Evolutionary conservation across 176 grass and related monocot genomes (phyloP), one percentile per base, ranked within the genome.

Genomic region (Phragmites australis): DNA sequence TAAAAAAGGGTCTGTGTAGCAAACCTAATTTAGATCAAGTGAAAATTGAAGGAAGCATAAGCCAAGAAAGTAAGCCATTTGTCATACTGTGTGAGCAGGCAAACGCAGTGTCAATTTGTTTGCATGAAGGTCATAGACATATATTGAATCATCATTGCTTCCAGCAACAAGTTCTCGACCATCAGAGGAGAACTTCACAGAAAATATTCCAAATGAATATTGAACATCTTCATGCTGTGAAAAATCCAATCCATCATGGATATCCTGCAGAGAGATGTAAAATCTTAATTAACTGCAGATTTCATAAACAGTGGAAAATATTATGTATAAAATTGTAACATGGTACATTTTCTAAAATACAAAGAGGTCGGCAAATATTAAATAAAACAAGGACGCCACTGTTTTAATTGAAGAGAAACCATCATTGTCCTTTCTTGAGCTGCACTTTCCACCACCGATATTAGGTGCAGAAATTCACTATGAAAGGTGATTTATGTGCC

Each of bases 131-230:
- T 97, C 91, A 63, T 89, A 97, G 49, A 97, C 81, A 91, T 93
- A 97, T 80, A 97, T 87, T 18, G 94, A 93, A 49, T 87, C 45
- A 32, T 91, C 89, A 46, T 85, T 97, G 75, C 81, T 89, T 41
- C 94, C 94, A 76, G 91, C 94, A 60, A 97, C 68, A 81, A 97
- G 81, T 66, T 97, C 94, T 62, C 86, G 66, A 11, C 94, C 94
- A 80, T 93, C 91, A 80, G 88, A 89, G 52, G 91, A 91, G 70
- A 97, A 97, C 75, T 93, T 97, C 65, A 97, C 89, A 58, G 94
- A 97, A 76, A 93, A 97, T 78, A 93, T 83, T 75, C 86, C 88
- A 74, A 97, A 97, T 21, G 84, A 81, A 81, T 85, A 80, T 81
- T 64, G 74, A 27, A 91, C 94, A 62, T 93, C 86, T 64, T 89